Conservation (phyloP, 2,329 filamentous ascomycete species). For the Geosmithia putterillii region DNA sequence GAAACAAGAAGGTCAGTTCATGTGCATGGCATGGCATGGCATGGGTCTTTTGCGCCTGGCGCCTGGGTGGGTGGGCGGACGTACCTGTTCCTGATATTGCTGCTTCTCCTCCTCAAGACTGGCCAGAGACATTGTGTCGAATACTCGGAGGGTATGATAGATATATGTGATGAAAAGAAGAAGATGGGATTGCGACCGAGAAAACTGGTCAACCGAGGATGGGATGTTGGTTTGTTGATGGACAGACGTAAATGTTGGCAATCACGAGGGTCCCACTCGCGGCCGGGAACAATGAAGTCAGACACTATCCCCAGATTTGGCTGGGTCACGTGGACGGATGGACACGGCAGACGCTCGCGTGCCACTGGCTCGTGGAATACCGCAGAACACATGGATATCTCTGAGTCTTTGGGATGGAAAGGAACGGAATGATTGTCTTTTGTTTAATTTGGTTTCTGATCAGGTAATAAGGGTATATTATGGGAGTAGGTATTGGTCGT, state of each 20-base stretch:
- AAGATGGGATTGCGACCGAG: neutral
- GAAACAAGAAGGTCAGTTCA: neutral
- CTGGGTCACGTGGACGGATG: neutral
- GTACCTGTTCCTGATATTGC: conserved; percentile 45
- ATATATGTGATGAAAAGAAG: neutral
- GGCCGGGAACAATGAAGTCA: neutral
- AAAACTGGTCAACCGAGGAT: neutral
- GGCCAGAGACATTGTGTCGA: conserved; percentile 9
- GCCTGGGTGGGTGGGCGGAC: conserved; percentile 6
- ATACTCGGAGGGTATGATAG: no score
- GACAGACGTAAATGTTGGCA: neutral
- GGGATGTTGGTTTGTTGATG: neutral
- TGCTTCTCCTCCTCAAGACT: conserved; percentile 39
- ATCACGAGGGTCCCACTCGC: no score
- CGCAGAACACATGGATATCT: conserved; percentile 2
- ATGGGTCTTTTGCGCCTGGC: no score
- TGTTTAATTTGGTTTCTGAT: no score
- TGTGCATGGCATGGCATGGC: neutral
- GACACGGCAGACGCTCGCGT: neutral
- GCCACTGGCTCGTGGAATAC: neutral
- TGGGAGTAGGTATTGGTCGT: no score
- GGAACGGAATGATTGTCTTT: no score
- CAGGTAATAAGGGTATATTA: no score
- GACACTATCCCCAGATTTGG: neutral
- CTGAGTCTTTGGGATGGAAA: no score